Base-by-base conservation (phyloP, 805 yeast genomes). In the Candida hispaniensis region DNA sequence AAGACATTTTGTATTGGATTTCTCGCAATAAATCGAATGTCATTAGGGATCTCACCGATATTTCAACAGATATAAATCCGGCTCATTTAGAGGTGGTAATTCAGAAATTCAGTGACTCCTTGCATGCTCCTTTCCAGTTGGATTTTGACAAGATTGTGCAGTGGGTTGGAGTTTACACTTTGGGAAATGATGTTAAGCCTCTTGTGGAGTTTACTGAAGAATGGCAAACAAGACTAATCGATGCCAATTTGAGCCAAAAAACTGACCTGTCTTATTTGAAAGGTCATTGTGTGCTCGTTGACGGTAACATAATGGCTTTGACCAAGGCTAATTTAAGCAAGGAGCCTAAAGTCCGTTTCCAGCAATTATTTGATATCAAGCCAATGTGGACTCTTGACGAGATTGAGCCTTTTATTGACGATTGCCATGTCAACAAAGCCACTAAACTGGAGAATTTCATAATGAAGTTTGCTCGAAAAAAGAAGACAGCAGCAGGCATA, bases 141-240 rank as follows among this genome's bases (percentile, higher is more conserved):
- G 64, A 75, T 41, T 56, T 58, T 30, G 45, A 43, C 3, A 50
- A 50, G 21, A 63, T 78, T 2, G 64, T 75, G 1, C 50, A 48
- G 30, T 80, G 83, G 79, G 72, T 71, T 45, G 93, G 93, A 0
- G 48, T 69, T 2, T 60, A 65, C 34, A 58, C 74, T 0, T 57
- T 81, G 14, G 32, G 43, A n/a, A n/a, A n/a, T n/a, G 46, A 42
- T 9, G 40, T 54, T 1, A 41, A 63, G 12, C 40, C 58, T 1
- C 34, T 57, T 0, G 69, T 70, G 24, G 82, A 77, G 12, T 55
- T 61, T 26, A 10, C 30, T 12, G 17, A 20, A 4, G 29, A 24
- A 14, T 61, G 66, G 66, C 29, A 22, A 7, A 39, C n/a, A n/a
- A n/a, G n/a, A n/a, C n/a, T n/a, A 34, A 7, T 15, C 47, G 8